Percentiles rank a stretch among this genome's conserved stretches.
These are phyloP conservation scores for Saksenaea vasiformis DNA, from an alignment of 371 early-diverging fungal genomes.

Conservation along the genomic window DNA sequence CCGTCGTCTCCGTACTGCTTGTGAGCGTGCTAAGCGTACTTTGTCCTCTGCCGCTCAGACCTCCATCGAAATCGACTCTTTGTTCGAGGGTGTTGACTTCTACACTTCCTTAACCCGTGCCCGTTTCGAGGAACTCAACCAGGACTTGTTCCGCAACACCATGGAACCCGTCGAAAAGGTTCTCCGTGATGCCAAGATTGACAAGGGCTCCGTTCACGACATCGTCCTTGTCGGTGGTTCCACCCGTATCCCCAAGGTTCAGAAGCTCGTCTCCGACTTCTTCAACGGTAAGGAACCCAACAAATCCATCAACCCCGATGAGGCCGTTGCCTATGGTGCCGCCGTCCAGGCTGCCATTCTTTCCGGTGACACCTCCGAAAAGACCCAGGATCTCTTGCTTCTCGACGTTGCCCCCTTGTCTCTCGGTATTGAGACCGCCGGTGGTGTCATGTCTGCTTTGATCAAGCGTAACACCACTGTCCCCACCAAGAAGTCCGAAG, in stretches of 20 bases:
- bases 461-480: constrained; percentile 83
- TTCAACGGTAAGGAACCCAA: constrained; percentile 98
- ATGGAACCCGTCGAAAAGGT: constrained; percentile 96
- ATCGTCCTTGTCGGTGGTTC: constrained; percentile 99
- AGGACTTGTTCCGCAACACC: constrained; percentile 92
- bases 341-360: constrained; percentile 97
- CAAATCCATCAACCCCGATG: constrained; percentile 98
- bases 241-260: constrained; percentile 99
- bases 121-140: constrained; percentile 97
- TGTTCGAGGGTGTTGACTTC: constrained; percentile 92
- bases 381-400: constrained; percentile 76
- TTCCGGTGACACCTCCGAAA: constrained; percentile 88
- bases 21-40: constrained; percentile 96
- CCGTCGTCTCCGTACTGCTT: constrained; percentile 94
- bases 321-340: constrained; percentile 99
- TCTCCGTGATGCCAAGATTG: constrained; percentile 90
- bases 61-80: constrained; percentile 93
- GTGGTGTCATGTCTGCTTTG: constrained; percentile 68
- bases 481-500: constrained; percentile 81
- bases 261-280: constrained; percentile 95
- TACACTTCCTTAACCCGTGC: constrained; percentile 96
- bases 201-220: constrained; percentile 89
- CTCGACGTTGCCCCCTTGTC: constrained; percentile 85
- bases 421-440: constrained; percentile 87
- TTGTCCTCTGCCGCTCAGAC: constrained; percentile 89